Base-by-base conservation (phyloP, 345 rosid genomes). In the Hibiscus tridactylites region DNA sequence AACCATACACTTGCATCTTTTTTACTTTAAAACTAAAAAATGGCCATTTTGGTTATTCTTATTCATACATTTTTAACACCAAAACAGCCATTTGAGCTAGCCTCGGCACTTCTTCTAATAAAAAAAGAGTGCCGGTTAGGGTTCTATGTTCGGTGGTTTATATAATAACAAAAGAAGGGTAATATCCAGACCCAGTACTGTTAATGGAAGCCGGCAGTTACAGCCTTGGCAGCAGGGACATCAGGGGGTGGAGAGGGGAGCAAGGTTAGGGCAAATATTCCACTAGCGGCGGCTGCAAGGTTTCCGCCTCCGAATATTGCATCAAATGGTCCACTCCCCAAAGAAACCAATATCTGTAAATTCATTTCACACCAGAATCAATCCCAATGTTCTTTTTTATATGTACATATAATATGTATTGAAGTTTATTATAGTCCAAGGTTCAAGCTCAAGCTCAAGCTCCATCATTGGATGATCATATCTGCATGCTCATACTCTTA, bases 231-330 rank as follows among this genome's bases (percentile, higher is more conserved):
- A 0, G 79, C 71, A 3, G 85, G 65, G 1, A 65, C 15, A 16
- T 84, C 91, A 1, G 91, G 87, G 0, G 90, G 82, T 1, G 96
- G 97, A 12, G 94, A 83, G 50, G 98, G 98, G 2, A 93, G 80
- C 75, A 86, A 54, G 28, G 86, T 80, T n/a, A 53, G 24, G 9
- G 58, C 58, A 53, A n/a, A 53, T 53, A 53, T 53, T 53, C 58
- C 58, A 53, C 58, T 53, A 1, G 58, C 58, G 2, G 58, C 58
- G 0, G 58, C 58, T n/a, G 58, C 58, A 17, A 53, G 58, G 58
- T 53, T 53, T n/a, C 58, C 58, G 1, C 58, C 58, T 16, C 58
- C 58, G 6, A 53, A 53, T 52, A 52, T 52, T 52, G 57, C 57
- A 52, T 52, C 57, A n/a, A 52, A 52, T 52, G 57, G 57, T 52